Evolutionary conservation across 306 rosid genomes (phyloP).

Genomic region (Cucurbita maxima): DNA sequence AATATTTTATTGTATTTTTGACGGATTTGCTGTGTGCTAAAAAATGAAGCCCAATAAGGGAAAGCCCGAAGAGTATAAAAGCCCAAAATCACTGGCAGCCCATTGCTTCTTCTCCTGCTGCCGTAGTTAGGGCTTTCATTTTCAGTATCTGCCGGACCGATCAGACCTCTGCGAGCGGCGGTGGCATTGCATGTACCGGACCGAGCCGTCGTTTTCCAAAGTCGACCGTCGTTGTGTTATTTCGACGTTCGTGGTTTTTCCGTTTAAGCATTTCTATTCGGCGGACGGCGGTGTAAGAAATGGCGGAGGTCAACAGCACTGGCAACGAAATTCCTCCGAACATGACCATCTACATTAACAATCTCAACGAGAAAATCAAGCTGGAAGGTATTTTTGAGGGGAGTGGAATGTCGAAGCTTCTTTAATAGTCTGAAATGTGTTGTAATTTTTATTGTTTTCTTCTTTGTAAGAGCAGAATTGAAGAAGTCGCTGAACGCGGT

Average conservation of each 20-base stretch:
- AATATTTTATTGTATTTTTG: no score
- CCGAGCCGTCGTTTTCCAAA: neutral
- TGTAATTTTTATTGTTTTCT: neutral
- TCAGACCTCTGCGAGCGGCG: neutral
- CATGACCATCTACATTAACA: constrained; percentile 87
- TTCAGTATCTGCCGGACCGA: neutral
- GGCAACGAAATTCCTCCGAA: constrained; percentile 38
- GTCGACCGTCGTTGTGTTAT: neutral
- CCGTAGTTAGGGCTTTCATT: constrained; percentile 2
- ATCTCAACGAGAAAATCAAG: constrained; percentile 89
- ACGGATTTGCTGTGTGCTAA: neutral
- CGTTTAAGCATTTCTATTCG: neutral
- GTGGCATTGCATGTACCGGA: neutral
- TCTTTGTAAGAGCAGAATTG: constrained; percentile 36
- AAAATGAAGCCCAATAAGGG: neutral
- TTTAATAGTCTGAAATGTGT: neutral
- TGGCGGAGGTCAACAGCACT: constrained; percentile 48
- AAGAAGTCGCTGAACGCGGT: constrained; percentile 83
- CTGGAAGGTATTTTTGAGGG: constrained; percentile 39
- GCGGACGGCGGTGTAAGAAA: neutral
- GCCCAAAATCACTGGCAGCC: neutral
- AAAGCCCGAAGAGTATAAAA: neutral
- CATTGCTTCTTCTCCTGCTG: neutral
- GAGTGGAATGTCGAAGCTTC: neutral
- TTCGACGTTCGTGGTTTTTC: neutral